Base-by-base conservation (phyloP, 805 yeast genomes). In the Teunomyces aglyptinius region DNA sequence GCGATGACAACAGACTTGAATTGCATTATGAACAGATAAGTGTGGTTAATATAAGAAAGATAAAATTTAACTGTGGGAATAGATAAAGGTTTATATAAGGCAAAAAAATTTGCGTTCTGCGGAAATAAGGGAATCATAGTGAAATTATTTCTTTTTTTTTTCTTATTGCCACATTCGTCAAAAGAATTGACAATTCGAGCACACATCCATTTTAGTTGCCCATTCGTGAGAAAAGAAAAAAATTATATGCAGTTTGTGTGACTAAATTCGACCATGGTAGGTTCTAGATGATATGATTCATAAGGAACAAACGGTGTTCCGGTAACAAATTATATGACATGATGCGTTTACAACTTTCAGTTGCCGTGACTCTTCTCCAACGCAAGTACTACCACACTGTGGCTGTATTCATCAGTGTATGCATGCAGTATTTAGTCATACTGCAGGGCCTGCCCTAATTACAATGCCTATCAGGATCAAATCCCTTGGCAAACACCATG, bases 1-100 rank as follows among this genome's bases (percentile, higher is more conserved):
- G 65, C 65, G 56, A 60, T 49, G 51, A 59, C 49, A 52, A 59
- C 57, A 48, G 59, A 49, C 38, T 48, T 49, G 64, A 61, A 61
- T 58, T 61, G 65, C 65, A 61, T 61, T 55, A 20, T 57, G 39
- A 36, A 32, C 16, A 27, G 42, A 36, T 36, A 12, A 11, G 27
- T 35, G n/a, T 13, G 13, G 24, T 20, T 20, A 20, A 22, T 6
- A 36, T 4, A 19, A 19, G n/a, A 22, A 35, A 22, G n/a, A 18
- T 22, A 4, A n/a, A 12, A 3, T n/a, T 11, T 5, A 11, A 36
- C 11, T 31, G 15, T n/a, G 39, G 39, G 39, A 36, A 36, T 13
- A 36, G 39, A 36, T 36, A 22, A 36, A 36, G 39, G 16, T 36
- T 36, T 36, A 36, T 36, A 36, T 36, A 36, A 22, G 26, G 12